Percentiles rank a stretch among this genome's conserved stretches.
Evolutionary conservation across 1,284 basidiomycete species (phyloP).

Genomic region (Malassezia pachydermatis): DNA sequence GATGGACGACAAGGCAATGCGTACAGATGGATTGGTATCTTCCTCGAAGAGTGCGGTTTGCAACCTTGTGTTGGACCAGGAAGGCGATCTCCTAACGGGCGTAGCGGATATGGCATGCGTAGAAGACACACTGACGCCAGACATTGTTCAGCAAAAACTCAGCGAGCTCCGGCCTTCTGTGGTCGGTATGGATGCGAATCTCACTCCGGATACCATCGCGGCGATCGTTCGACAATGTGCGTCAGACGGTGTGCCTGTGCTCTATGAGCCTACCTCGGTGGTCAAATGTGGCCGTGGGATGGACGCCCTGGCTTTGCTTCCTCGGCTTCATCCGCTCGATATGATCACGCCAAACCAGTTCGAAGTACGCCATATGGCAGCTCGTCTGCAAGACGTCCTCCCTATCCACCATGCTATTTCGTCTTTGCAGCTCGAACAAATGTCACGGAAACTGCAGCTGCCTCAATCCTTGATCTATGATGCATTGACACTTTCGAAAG

Average conservation of each 20-base stretch:
- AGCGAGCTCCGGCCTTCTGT: constrained; percentile 52
- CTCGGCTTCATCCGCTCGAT: constrained; percentile 41
- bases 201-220: constrained; percentile 56
- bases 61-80: constrained; percentile 66
- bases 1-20: constrained; percentile 60
- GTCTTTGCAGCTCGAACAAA: neutral
- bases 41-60: constrained; percentile 55
- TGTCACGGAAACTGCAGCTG: neutral
- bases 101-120: constrained; percentile 71
- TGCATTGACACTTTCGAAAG: neutral
- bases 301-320: constrained; percentile 46
- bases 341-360: constrained; percentile 19
- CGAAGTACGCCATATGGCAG: constrained; percentile 6
- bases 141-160: constrained; percentile 48
- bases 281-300: constrained; percentile 65
- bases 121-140: neutral
- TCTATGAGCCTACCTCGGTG: constrained; percentile 70
- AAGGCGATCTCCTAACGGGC: constrained; percentile 67
- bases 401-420: neutral
- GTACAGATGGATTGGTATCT: constrained; percentile 62
- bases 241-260: constrained; percentile 10
- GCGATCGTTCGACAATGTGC: constrained; percentile 50
- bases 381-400: neutral
- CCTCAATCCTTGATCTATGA: constrained; percentile 19
- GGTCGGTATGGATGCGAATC: constrained; percentile 73